A percentile compares a stretch with the other conserved stretches of the same genome.
These are phyloP conservation scores for Pythium volutum DNA, from an alignment of 352 stramenopile species.

Conservation along the genomic window DNA sequence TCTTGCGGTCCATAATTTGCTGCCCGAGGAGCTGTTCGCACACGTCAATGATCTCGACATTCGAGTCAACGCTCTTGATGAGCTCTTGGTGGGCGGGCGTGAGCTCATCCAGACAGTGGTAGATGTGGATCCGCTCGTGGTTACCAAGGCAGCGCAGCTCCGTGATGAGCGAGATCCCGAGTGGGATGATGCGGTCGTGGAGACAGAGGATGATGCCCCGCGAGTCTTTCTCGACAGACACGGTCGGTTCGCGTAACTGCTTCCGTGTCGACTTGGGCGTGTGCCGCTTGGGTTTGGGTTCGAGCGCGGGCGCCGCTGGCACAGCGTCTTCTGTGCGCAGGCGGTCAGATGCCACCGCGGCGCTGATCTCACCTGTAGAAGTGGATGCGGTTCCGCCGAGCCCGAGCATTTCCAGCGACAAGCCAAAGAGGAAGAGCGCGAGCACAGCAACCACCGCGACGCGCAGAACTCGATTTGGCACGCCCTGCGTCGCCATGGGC, in stretches of 20 bases:
- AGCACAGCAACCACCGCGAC: background rate
- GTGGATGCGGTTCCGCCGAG: background rate
- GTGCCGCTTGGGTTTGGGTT: background rate
- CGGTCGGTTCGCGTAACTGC: background rate
- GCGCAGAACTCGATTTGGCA: background rate
- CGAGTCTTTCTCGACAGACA: background rate
- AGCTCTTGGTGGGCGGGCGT: slow-evolving; percentile 32
- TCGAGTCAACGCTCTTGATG: slow-evolving; percentile 35
- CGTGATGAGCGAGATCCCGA: slow-evolving; percentile 58
- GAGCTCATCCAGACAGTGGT: slow-evolving; percentile 44
- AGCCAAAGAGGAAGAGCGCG: background rate
- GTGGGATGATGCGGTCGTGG: slow-evolving; percentile 46
- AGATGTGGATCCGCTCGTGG: slow-evolving; percentile 36
- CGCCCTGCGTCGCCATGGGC: background rate
- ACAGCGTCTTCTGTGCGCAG: background rate
- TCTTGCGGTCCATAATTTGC: slow-evolving; percentile 11
- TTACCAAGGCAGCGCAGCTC: slow-evolving; percentile 42
- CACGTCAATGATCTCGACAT: slow-evolving; percentile 59
- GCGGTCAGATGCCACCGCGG: background rate
- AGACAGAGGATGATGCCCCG: slow-evolving; percentile 34
- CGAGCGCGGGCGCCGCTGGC: too few species aligned
- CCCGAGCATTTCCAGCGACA: slow-evolving; percentile 3
- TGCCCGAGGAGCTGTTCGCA: slow-evolving; percentile 38
- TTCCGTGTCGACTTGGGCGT: background rate
- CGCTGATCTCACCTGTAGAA: background rate